A percentile compares a stretch with the other conserved stretches of the same genome.
Conservation (phyloP, 148 eudicot genomes). For the Limonium bicolor region DNA sequence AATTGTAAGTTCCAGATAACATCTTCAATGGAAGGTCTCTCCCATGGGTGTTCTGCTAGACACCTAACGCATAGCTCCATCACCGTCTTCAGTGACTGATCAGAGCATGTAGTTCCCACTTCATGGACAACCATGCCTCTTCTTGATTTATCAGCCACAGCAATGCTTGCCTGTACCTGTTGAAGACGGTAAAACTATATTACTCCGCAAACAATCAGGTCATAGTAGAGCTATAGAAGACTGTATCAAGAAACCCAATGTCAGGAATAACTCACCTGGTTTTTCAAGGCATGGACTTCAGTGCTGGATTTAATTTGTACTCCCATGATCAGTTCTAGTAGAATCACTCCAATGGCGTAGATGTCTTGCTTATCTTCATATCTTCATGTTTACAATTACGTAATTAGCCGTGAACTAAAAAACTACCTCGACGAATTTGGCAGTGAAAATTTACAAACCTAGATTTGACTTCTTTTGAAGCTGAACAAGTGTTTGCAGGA, state of each 20-base stretch:
- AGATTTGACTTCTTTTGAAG: constrained; percentile 2
- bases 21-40: constrained; percentile 82
- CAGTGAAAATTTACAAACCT: constrained; percentile 18
- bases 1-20: constrained; percentile 90
- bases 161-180: constrained; percentile 40
- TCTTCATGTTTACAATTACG: constrained; percentile 35
- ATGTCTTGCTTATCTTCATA: constrained; percentile 62
- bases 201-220: background rate
- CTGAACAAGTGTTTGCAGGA: too few species aligned
- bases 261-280: constrained; percentile 29
- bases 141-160: constrained; percentile 33
- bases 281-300: constrained; percentile 32
- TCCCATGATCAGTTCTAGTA: constrained; percentile 62
- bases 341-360: constrained; percentile 68
- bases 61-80: constrained; percentile 69
- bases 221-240: background rate
- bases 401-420: background rate
- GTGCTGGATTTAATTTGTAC: constrained; percentile 31
- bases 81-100: constrained; percentile 65
- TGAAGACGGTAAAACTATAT: background rate
- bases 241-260: background rate
- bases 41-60: constrained; percentile 29
- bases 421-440: background rate
- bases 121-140: constrained; percentile 45
- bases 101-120: constrained; percentile 31